These are phyloP conservation scores for Solanum gandarillasii DNA, from an alignment of 257 asterid genomes.

Conservation along the genomic window DNA sequence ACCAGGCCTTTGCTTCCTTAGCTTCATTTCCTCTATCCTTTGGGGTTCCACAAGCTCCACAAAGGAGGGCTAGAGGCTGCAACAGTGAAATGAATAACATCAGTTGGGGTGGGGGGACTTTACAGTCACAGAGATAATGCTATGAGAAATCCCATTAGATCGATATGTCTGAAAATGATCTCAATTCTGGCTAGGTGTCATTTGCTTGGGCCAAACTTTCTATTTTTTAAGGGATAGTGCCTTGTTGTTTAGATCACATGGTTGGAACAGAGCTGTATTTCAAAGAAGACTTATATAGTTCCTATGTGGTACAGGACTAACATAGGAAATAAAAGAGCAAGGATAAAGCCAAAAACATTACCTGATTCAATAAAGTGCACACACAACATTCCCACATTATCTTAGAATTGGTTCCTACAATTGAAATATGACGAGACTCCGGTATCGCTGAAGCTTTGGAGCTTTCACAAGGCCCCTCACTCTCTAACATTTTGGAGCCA, in stretches of 20 bases:
- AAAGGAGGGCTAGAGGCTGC: conserved; percentile 43
- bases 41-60: conserved; percentile 60
- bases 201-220: background rate
- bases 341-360: conserved; percentile 2
- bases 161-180: background rate
- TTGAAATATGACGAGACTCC: conserved; percentile 6
- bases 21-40: conserved; percentile 19
- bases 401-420: conserved; percentile 14
- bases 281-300: background rate
- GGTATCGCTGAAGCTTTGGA: conserved; percentile 1
- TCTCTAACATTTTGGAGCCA: conserved; percentile 45
- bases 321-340: background rate
- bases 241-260: background rate
- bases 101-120: background rate
- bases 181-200: background rate
- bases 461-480: conserved; percentile 33
- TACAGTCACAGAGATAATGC: background rate
- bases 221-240: background rate
- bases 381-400: conserved; percentile 46
- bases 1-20: conserved; percentile 32
- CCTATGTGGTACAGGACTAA: background rate
- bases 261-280: background rate
- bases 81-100: background rate
- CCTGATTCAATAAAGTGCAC: conserved; percentile 65
- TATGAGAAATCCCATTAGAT: background rate